These are phyloP conservation scores for Aspergillus kassunensis DNA, from an alignment of 495 filamentous ascomycete genomes.

Conservation along the genomic window DNA sequence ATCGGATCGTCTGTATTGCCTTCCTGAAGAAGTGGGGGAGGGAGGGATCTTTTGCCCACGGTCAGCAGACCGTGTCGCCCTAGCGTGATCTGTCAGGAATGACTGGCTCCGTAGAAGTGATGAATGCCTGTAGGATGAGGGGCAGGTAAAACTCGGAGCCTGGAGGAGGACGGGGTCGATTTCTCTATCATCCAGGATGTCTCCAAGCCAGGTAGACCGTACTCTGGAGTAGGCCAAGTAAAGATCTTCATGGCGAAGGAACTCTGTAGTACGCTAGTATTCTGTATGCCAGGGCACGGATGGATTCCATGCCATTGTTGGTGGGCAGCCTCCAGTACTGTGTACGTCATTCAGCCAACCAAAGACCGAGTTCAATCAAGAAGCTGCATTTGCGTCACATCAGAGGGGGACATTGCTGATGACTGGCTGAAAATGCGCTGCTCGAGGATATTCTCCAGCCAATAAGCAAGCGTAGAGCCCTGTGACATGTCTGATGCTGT, in stretches of 20 bases:
- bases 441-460: neutral
- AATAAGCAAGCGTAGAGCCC: neutral
- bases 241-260: neutral
- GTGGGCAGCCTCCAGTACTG: neutral
- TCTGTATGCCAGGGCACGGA: neutral
- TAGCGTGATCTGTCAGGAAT: neutral
- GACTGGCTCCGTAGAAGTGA: neutral
- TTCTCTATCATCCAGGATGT: no score
- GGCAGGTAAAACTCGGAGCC: neutral
- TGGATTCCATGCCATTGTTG: neutral
- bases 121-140: no score
- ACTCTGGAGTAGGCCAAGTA: neutral
- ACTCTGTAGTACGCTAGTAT: neutral
- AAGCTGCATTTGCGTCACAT: neutral
- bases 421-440: neutral
- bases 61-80: neutral
- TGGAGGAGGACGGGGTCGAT: no score
- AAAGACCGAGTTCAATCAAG: neutral
- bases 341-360: constrained; percentile 2
- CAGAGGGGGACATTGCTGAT: neutral
- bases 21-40: neutral
- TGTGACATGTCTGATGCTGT: neutral
- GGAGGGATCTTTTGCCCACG: neutral
- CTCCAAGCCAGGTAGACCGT: neutral
- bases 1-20: neutral